Percentiles rank a stretch among this genome's conserved stretches.
Conservation (phyloP, 768 basidiomycete species). For the Suillus variegatus region DNA sequence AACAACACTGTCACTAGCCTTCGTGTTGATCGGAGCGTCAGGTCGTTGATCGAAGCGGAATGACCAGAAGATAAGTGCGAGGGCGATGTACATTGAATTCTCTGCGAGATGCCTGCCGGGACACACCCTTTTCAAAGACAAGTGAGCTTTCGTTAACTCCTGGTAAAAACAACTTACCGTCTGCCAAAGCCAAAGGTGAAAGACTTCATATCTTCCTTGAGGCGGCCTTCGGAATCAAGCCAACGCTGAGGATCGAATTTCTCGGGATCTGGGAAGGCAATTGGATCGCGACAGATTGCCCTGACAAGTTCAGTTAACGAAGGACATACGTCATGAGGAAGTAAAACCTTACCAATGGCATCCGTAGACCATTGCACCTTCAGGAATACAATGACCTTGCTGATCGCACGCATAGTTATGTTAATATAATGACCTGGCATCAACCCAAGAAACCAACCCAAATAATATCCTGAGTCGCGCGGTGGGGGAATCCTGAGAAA, state of each 20-base stretch:
- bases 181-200: conserved; percentile 54
- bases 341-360: conserved; percentile 18
- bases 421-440: neutral
- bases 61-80: conserved; percentile 61
- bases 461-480: conserved; percentile 57
- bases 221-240: conserved; percentile 39
- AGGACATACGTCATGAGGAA: neutral
- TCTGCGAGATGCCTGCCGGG: conserved; percentile 53
- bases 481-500: conserved; percentile 56
- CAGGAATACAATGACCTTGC: conserved; percentile 25
- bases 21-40: conserved; percentile 51
- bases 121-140: conserved; percentile 43
- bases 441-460: conserved; percentile 31
- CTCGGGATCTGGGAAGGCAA: conserved; percentile 54
- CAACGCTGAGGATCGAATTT: conserved; percentile 54
- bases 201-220: conserved; percentile 46
- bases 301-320: conserved; percentile 16
- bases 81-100: conserved; percentile 58
- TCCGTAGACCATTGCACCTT: conserved; percentile 21
- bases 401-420: conserved; percentile 14
- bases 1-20: conserved; percentile 55
- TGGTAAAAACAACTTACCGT: conserved; percentile 6
- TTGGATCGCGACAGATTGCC: conserved; percentile 53
- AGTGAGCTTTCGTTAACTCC: neutral
- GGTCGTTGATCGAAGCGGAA: conserved; percentile 54